phyloP scores from a whole-genome alignment of 163 green algal species.

The Coccomyxa subellipsoidea region DNA sequence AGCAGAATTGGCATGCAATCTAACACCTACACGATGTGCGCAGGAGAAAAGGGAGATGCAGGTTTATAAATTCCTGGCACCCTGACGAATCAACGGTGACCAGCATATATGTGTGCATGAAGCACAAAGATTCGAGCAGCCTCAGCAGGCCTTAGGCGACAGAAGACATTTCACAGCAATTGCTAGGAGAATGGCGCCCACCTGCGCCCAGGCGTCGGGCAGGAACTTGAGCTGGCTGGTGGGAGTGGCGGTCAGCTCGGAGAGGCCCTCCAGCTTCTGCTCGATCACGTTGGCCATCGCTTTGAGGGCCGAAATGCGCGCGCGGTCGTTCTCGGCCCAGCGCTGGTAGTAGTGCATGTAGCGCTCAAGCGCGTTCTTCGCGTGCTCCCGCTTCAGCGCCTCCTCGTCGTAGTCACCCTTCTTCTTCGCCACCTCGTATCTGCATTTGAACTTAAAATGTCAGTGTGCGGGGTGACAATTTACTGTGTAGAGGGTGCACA shows the following conservation, averaged over 20 bases:
- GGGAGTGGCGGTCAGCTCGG: slow-evolving; percentile 78
- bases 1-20: too few species aligned
- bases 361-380: slow-evolving; percentile 85
- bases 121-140: neutral
- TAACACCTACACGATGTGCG: too few species aligned
- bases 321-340: slow-evolving; percentile 86
- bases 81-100: too few species aligned
- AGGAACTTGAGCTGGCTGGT: slow-evolving; percentile 90
- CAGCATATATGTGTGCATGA: too few species aligned
- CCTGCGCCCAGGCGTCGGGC: slow-evolving; percentile 83
- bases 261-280: slow-evolving; percentile 67
- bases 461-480: too few species aligned
- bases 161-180: neutral
- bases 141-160: neutral
- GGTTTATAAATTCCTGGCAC: too few species aligned
- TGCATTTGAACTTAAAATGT: slow-evolving; percentile 38
- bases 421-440: slow-evolving; percentile 68
- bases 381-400: slow-evolving; percentile 72
- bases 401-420: slow-evolving; percentile 84
- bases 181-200: slow-evolving; percentile 22
- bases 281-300: slow-evolving; percentile 33
- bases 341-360: slow-evolving; percentile 99
- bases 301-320: slow-evolving; percentile 39
- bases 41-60: too few species aligned
- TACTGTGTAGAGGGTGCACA: too few species aligned